Base-by-base conservation (phyloP, 805 yeast species). In the Helenozyma baotianmanensis region DNA sequence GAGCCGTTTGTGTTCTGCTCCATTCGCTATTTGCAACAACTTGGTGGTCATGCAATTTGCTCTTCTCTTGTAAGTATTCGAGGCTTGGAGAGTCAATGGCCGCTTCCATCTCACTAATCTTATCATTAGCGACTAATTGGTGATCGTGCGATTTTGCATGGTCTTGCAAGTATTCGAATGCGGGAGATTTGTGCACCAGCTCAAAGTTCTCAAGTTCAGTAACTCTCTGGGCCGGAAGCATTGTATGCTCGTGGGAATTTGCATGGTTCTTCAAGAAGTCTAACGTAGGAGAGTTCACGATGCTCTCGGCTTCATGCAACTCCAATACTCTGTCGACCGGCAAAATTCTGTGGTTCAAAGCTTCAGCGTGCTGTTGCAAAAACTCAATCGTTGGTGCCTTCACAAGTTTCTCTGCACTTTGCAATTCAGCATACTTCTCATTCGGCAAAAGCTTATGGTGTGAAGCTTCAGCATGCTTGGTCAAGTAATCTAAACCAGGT, bases 11-110 rank as follows among this genome's bases (percentile, higher is more conserved):
- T 26, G 22, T 13, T 18, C 22, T 18, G 9, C 10, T 17, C n/a
- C 12, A 34, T 3, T 29, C 29, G 6, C 17, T 13, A 3, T 16
- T 16, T 4, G 24, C 7, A 8, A 37, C 15, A 14, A 37, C 12
- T 3, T 23, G 23, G 4, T 19, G 26, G 8, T 22, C 25, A 6
- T 29, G 23, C 7, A 26, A 25, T n/a, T 11, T 15, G 6, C 38
- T 38, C 19, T 26, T 33, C 15, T 14, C 24, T 17, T 25, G 26
- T 22, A 37, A 29, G 21, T 27, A 36, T 9, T 27, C 28, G 4
- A 60, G 18, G 6, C 61, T 33, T 5, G 67, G 62, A 6, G 19
- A n/a, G 4, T 32, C 22, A 6, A 27, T 25, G 14, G 19, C 19
- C 6, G 19, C 7, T 12, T 32, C 28, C 3, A 27, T 13, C 9